Evolutionary conservation across 768 basidiomycete genomes (phyloP).

Genomic region (Ephemerocybe angulata): DNA sequence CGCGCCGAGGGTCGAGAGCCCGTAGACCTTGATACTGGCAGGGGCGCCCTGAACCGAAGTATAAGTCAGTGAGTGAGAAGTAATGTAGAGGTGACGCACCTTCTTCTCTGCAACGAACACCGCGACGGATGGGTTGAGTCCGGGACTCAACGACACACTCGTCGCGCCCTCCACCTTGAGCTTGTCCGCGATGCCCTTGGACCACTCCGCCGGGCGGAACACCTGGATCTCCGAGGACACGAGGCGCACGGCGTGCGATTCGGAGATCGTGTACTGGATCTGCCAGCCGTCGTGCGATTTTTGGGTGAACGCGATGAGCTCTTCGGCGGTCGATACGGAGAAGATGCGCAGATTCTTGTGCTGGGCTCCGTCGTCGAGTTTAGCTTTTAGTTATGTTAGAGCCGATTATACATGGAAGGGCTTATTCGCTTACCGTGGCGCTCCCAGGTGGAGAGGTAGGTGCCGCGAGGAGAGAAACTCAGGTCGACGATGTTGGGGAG

Average conservation of each 20-base stretch:
- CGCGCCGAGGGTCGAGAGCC: slow-evolving; percentile 55
- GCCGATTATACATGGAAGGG: background rate
- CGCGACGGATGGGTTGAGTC: slow-evolving; percentile 83
- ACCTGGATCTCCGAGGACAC: slow-evolving; percentile 82
- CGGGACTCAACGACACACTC: slow-evolving; percentile 72
- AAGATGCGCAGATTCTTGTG: slow-evolving; percentile 95
- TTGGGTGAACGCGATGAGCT: slow-evolving; percentile 83
- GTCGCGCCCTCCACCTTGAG: slow-evolving; percentile 82
- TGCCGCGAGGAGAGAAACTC: slow-evolving; percentile 89
- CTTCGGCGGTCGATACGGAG: slow-evolving; percentile 79
- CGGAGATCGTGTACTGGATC: slow-evolving; percentile 86
- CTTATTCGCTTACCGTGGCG: slow-evolving; percentile 55
- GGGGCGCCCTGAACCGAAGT: slow-evolving; percentile 64
- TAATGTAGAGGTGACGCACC: slow-evolving; percentile 33
- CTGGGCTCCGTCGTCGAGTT: slow-evolving; percentile 85
- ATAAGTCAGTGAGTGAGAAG: background rate
- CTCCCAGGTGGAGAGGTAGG: slow-evolving; percentile 95
- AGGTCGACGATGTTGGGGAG: slow-evolving; percentile 78
- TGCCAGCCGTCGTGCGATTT: slow-evolving; percentile 92
- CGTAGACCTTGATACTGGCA: slow-evolving; percentile 81
- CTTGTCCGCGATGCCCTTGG: slow-evolving; percentile 75
- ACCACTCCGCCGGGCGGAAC: slow-evolving; percentile 77
- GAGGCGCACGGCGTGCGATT: slow-evolving; percentile 79
- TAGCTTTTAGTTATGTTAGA: slow-evolving; percentile 40
- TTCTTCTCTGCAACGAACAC: slow-evolving; percentile 95